These are phyloP conservation scores for Platanus orientalis DNA, from an alignment of 164 flowering plant species.

Conservation along the genomic window DNA sequence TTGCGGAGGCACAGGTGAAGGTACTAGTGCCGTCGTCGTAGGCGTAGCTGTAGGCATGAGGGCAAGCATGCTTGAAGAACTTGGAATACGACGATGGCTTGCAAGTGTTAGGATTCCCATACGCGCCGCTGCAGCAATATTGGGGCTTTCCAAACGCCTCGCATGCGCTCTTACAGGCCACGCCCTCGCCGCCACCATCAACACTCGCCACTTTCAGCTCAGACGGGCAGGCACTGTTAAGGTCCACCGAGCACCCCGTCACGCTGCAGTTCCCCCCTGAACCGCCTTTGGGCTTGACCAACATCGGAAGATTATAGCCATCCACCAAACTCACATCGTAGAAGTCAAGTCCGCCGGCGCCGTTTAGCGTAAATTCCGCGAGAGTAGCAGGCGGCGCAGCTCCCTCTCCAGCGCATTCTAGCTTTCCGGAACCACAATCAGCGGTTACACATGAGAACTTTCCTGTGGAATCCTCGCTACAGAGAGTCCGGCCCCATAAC, in stretches of 20 bases:
- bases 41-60: too few species aligned
- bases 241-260: conserved; percentile 66
- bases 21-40: too few species aligned
- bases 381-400: conserved; percentile 80
- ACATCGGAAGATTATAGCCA: conserved; percentile 75
- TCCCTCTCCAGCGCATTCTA: conserved; percentile 65
- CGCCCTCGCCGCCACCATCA: conserved; percentile 27
- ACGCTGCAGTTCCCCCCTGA: conserved; percentile 51
- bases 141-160: too few species aligned
- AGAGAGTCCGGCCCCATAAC: conserved; percentile 81
- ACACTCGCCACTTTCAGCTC: conserved; percentile 41
- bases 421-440: conserved; percentile 76
- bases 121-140: too few species aligned
- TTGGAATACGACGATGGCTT: too few species aligned
- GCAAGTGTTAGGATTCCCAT: too few species aligned
- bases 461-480: conserved; percentile 50
- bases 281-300: conserved; percentile 57
- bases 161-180: too few species aligned
- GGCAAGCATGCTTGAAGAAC: too few species aligned
- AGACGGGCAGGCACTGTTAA: conserved; percentile 66
- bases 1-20: too few species aligned
- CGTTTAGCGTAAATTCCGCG: conserved; percentile 83
- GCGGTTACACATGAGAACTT: conserved; percentile 76
- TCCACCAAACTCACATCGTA: conserved; percentile 91
- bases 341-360: conserved; percentile 59